A percentile compares a stretch with the other conserved stretches of the same genome.
These are phyloP conservation scores for Porodaedalea pini DNA, from an alignment of 1,284 basidiomycete genomes.

Conservation along the genomic window DNA sequence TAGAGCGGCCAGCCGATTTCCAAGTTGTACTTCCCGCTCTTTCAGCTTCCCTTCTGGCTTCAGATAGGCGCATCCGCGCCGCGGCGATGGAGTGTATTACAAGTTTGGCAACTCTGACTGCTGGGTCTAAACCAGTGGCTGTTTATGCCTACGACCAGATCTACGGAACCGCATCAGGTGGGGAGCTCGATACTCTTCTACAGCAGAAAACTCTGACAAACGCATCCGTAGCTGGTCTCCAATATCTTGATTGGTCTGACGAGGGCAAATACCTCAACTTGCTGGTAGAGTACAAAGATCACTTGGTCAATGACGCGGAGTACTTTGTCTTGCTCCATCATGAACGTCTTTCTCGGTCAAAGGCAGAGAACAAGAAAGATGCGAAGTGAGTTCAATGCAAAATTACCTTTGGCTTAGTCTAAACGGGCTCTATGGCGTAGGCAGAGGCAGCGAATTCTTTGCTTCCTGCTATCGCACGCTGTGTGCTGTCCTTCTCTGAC, in stretches of 20 bases:
- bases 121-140: conserved; percentile 43
- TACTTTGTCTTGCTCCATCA: conserved; percentile 67
- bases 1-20: conserved; percentile 68
- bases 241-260: conserved; percentile 78
- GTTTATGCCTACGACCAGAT: conserved; percentile 83
- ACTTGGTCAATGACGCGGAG: conserved; percentile 65
- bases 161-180: conserved; percentile 70
- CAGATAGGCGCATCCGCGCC: conserved; percentile 49
- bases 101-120: conserved; percentile 40
- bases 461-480: conserved; percentile 82
- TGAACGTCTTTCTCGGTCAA: conserved; percentile 47
- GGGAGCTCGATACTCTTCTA: conserved; percentile 28
- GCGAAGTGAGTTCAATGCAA: conserved; percentile 45
- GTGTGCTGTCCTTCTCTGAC: conserved; percentile 52
- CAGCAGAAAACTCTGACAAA: conserved; percentile 11
- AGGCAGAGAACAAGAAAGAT: conserved; percentile 61
- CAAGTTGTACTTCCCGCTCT: conserved; percentile 83
- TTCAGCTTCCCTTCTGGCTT: conserved; percentile 61
- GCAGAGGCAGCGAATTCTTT: conserved; percentile 73
- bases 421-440: conserved; percentile 36
- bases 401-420: conserved; percentile 9
- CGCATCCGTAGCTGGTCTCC: conserved; percentile 50
- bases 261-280: conserved; percentile 62
- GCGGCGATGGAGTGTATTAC: conserved; percentile 66
- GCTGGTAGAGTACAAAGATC: conserved; percentile 52